These are phyloP conservation scores for Meyerozyma athensensis DNA, from an alignment of 1,139 yeast genomes.

Conservation along the genomic window DNA sequence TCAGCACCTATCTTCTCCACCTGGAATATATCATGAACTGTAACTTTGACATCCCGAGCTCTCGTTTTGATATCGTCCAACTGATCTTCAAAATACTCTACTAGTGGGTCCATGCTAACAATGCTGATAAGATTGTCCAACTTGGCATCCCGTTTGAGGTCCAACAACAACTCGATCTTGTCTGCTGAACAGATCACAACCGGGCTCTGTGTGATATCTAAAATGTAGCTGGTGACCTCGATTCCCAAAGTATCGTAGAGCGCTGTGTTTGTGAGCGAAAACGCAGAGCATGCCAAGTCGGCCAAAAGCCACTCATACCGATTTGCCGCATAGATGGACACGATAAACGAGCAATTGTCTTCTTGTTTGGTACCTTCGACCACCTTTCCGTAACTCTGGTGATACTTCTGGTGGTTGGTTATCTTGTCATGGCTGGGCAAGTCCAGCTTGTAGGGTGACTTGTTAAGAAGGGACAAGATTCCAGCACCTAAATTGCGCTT, in stretches of 20 bases:
- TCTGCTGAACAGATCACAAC: constrained; percentile 29
- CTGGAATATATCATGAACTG: constrained; percentile 14
- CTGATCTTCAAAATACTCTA: constrained; percentile 6
- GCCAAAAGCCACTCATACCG: constrained; percentile 36
- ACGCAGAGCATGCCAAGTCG: constrained; percentile 34
- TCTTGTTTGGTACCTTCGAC: background rate
- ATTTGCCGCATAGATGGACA: constrained; percentile 32
- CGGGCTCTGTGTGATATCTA: constrained; percentile 33
- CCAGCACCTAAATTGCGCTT: constrained; percentile 30
- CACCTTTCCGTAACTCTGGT: constrained; percentile 15
- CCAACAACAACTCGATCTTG: constrained; percentile 23
- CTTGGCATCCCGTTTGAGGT: constrained; percentile 24
- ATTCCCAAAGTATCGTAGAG: constrained; percentile 39
- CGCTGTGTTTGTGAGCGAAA: constrained; percentile 34
- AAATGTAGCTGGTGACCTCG: constrained; percentile 29
- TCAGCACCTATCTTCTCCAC: constrained; percentile 15
- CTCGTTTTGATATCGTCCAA: constrained; percentile 6
- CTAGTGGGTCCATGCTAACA: constrained; percentile 34
- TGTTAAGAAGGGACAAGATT: constrained; percentile 23
- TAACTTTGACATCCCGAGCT: constrained; percentile 12
- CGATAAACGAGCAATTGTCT: constrained; percentile 24
- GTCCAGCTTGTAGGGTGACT: constrained; percentile 23
- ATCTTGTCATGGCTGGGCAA: constrained; percentile 23
- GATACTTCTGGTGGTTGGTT: constrained; percentile 20
- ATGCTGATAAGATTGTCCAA: constrained; percentile 26